Base-by-base conservation (phyloP, 2,329 filamentous ascomycete species). In the Colletotrichum navitas region DNA sequence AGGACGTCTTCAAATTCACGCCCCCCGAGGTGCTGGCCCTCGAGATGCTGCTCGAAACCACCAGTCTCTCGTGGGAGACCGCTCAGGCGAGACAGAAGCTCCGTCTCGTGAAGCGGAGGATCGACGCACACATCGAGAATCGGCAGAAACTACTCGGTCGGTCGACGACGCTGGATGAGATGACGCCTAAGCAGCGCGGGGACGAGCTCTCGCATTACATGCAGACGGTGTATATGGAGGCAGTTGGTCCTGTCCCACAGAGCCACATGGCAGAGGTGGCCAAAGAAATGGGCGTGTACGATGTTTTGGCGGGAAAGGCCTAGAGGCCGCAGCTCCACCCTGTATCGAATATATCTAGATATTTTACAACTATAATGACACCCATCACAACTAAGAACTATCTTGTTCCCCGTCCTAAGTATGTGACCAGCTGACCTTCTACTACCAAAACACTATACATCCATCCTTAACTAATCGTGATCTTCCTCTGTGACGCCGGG, bases 401-500 rank as follows among this genome's bases (percentile, higher is more conserved):
- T 52, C 5, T 63, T 26, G n/a, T 24, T 21, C 16, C 29, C n/a
- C 16, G 21, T 63, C 32, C 5, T 14, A 29, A 16, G 11, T 21
- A 24, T 21, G 36, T 41, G 8, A n/a, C n/a, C 55, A 18, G n/a
- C 34, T 21, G 55, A 5, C n/a, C 12, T 41, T 26, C 14, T 26
- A 34, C 24, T 26, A 8, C 36, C 11, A 49, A 10, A 34, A 24
- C 21, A 5, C 8, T 7, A 7, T 11, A n/a, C 43, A 63, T 14
- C 5, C 7, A 14, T 16, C 41, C n/a, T 6, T 10, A 18, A 55
- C 54, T 76, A 88, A 76, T 91, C 89, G 73, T 92, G 90, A 76
- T 98, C 95, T 77, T 97, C 94, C 81, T 98, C 96, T 0, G 90
- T 93, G 45, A 91, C 67, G 0, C 96, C 96, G 0, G 96, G 95